Base-by-base conservation (phyloP, 495 filamentous ascomycete genomes). In the Darksidea phi region DNA sequence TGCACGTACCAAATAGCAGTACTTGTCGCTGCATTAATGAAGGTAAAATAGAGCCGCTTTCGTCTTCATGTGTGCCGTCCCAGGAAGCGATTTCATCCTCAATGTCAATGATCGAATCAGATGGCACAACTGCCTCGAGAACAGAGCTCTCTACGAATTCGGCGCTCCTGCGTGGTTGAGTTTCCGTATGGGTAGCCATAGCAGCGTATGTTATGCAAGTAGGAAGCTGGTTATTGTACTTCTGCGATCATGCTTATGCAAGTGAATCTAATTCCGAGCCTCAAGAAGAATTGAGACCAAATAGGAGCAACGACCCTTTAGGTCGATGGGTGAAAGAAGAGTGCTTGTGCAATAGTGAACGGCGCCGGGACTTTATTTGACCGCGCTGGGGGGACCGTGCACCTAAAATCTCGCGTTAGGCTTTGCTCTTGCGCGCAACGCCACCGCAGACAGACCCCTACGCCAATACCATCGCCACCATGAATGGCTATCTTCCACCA, bases 111-210 rank as follows among this genome's bases (percentile, higher is more conserved):
- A 82, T 68, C 41, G 88, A 85, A 32, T 82, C 80, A 59, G 86
- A 77, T 23, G 92, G 92, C 28, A 95, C 81, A 54, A 96, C 78
- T 37, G 91, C 90, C 56, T 87, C 85, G 24, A 97, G 77, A 45
- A 87, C 81, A 15, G 89, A 87, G 74, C 83, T 77, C 58, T 90
- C 82, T 56, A 87, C 77, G 67, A 93, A 85, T 60, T 88, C 82
- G n/a, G 57, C 67, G 26, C 68, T 66, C 24, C 46, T 45, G 32
- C 66, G 65, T 57, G 61, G 55, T 36, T 26, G 26, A 18, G 24
- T 28, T 38, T 54, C 55, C 25, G 50, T 23, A 13, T 32, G 23
- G 36, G 48, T 53, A 58, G 61, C 41, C 64, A 70, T 70, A 6
- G 50, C 24, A n/a, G n/a, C 23, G 17, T 25, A 25, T 1, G 2